Evolutionary conservation across 2,329 filamentous ascomycete genomes (phyloP).

Genomic region (Penicillium frequentans): DNA sequence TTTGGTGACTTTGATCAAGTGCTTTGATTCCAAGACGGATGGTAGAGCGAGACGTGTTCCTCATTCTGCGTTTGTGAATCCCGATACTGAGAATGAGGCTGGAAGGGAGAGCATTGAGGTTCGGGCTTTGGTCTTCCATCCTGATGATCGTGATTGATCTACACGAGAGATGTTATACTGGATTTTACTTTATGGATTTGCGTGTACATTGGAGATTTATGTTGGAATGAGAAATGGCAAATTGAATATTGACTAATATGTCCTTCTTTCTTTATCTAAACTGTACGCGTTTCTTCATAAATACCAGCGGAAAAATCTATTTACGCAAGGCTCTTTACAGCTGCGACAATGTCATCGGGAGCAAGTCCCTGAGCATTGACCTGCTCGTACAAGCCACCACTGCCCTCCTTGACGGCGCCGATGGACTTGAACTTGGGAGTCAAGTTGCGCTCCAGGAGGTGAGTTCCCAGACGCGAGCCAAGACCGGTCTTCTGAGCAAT

Average conservation of each 20-base stretch:
- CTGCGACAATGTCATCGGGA: conserved; percentile 35
- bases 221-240: not conserved
- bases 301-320: conserved; percentile 1
- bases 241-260: not conserved
- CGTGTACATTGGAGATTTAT: not conserved
- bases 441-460: conserved; percentile 38
- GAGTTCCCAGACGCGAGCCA: conserved; percentile 38
- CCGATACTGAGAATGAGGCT: conserved; percentile 41
- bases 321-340: conserved; percentile 29
- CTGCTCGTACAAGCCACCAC: conserved; percentile 41
- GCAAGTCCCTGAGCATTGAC: conserved; percentile 39
- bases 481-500: conserved; percentile 43
- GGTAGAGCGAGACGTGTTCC: conserved; percentile 55
- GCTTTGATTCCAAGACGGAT: conserved; percentile 60
- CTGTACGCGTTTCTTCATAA: not conserved
- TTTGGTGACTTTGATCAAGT: conserved; percentile 62
- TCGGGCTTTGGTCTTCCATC: conserved; percentile 54
- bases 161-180: not conserved
- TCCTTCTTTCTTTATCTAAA: not conserved
- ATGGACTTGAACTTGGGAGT: conserved; percentile 39
- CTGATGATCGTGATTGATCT: conserved; percentile 32
- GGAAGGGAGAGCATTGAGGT: conserved; percentile 59
- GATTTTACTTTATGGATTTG: not conserved
- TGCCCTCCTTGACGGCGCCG: conserved; percentile 40
- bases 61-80: conserved; percentile 57